Base-by-base conservation (phyloP, 257 asterid species). In the Forsythia suspensa region DNA sequence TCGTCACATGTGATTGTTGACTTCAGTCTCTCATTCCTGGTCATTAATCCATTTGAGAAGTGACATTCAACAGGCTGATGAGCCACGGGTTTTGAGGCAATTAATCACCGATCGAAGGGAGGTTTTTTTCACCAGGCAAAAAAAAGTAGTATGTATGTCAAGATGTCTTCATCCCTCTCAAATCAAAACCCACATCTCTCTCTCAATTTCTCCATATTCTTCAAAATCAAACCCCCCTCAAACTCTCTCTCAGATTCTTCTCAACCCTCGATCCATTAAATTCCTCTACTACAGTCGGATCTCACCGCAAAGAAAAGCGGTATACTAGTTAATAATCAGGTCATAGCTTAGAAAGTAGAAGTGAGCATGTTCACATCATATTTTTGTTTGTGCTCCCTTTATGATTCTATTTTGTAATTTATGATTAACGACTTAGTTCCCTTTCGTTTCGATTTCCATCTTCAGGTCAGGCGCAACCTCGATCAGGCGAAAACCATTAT, bases 401-500 rank as follows among this genome's bases (percentile, higher is more conserved):
- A 24, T 63, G 70, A 4, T 63, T 63, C 70, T 10, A 29, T 11
- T 63, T 34, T 10, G 40, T 21, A 10, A 61, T 70, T 52, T 79
- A 72, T 18, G 7, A 51, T 13, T 65, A 71, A 34, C 38, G 57
- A 41, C 76, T 76, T 77, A 79, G 73, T 61, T 66, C 77, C 10
- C 61, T 61, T 40, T 41, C 48, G 48, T 67, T 72, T 70, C 73
- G 29, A 72, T 80, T 51, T 39, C 85, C 76, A 70, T 79, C 68
- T 88, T 69, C 91, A 96, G 99, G 99, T 96, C 80, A 90, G 99
- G 87, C 96, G 99, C 89, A 96, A 96, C 81, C 99, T 96, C 42
- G 98, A 92, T 79, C 99, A 94, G 85, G 97, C 99, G 37, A 96
- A 92, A 90, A 82, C 88, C 82, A 88, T 96, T 79, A 86, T 96